Base-by-base conservation (phyloP, 31 red algal genomes). In the Bonnemaisonia californica region DNA sequence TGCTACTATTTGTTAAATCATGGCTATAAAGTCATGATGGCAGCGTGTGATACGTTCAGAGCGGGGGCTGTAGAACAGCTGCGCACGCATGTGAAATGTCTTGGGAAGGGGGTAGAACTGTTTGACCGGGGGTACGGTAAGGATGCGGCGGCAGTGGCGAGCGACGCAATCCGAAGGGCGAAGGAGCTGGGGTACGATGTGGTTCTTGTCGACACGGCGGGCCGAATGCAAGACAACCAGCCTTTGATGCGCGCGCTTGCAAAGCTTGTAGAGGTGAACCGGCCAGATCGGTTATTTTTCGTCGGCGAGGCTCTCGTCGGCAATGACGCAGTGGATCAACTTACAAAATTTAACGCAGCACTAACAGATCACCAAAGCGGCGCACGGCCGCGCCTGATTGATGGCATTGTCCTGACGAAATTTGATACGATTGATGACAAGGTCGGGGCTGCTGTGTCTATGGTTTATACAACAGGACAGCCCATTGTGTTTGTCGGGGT, bases 401-500 rank as follows among this genome's bases (percentile, higher is more conserved):
- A 99, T 76, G 97, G 97, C 30, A 93, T 99, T 30, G 79, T 99
- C 37, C 62, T 99, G 40, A 99, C 93, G 68, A 99, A 99, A 68
- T 96, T 95, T 74, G 97, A 99, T 79, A 91, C 93, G 0, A 74
- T 99, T 35, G 93, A 94, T 70, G 93, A 99, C 69, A 94, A 94
- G 68, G 97, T 99, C 2, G 97, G 97, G 41, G 97, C 97, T 2
- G 97, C 97, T 28, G 89, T 99, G 48, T 91, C 93, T 4, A 95
- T 99, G 93, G 90, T 96, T 26, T 96, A 99, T 60, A 76, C 89
- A 34, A 99, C 97, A 0, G 87, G 87, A 27, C 77, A 83, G 54
- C 97, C 97, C 3, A 94, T 99, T 40, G 97, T 95, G 38, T 99
- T 95, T 89, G 97, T 99, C 41, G 97, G 97, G n/a, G 89, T 93